Conservation (phyloP, 768 basidiomycete species). For the Russula sp. region DNA sequence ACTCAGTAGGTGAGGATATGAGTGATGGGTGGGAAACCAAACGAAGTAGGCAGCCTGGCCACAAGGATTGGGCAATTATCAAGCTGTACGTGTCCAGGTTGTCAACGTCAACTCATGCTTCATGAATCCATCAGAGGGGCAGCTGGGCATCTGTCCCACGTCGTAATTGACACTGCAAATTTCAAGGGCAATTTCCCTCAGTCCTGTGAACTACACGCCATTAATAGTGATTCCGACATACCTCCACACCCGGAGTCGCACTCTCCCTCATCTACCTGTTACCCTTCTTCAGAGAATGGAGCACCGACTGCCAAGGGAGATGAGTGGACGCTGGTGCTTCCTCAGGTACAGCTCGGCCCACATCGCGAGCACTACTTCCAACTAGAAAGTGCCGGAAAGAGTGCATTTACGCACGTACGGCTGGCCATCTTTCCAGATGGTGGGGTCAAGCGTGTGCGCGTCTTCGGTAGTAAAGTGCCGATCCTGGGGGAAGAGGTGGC, state of each 20-base stretch:
- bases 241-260: conserved; percentile 29
- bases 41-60: conserved; percentile 71
- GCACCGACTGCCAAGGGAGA: conserved; percentile 38
- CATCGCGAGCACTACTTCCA: conserved; percentile 89
- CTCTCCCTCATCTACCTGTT: conserved; percentile 23
- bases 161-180: conserved; percentile 91
- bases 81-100: conserved; percentile 60
- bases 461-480: conserved; percentile 60
- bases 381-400: conserved; percentile 59
- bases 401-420: conserved; percentile 75
- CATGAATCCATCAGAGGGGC: conserved; percentile 52
- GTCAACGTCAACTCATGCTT: conserved; percentile 6
- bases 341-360: conserved; percentile 78
- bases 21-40: conserved; percentile 99
- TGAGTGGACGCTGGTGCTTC: conserved; percentile 72
- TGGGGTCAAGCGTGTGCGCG: conserved; percentile 88
- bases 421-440: conserved; percentile 94
- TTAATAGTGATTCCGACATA: conserved; percentile 39
- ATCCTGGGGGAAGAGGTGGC: conserved; percentile 10
- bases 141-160: conserved; percentile 66
- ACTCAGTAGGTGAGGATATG: conserved; percentile 74
- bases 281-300: conserved; percentile 31
- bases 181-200: conserved; percentile 97
- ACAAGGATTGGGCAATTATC: conserved; percentile 90
- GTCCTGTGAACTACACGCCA: conserved; percentile 75